phyloP scores from a whole-genome alignment of 2,329 filamentous ascomycete genomes.

The Curvularia lunata region DNA sequence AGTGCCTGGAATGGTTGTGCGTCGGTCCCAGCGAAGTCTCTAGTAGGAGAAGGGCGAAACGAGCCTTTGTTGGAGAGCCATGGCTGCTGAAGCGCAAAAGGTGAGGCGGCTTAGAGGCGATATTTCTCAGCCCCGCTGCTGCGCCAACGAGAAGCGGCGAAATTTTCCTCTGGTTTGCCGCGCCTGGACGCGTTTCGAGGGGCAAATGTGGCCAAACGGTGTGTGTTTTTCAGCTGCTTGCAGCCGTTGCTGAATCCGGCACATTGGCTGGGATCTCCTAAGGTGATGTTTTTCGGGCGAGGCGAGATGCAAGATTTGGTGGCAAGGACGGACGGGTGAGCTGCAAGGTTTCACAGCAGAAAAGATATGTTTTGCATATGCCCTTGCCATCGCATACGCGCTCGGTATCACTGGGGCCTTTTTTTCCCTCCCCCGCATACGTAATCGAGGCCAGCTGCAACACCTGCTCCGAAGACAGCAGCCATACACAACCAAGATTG shows the following conservation, averaged over 20 bases:
- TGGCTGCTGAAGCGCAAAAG: slow-evolving; percentile 27
- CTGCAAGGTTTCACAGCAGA: slow-evolving; percentile 16
- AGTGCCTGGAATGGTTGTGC: slow-evolving; percentile 30
- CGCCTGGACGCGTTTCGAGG: slow-evolving; percentile 21
- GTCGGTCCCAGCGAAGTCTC: slow-evolving; percentile 25
- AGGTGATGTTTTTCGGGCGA: slow-evolving; percentile 31
- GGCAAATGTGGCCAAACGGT: slow-evolving; percentile 21
- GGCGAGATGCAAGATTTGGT: slow-evolving; percentile 20
- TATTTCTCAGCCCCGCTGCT: slow-evolving; percentile 31
- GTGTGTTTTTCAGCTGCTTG: slow-evolving; percentile 31
- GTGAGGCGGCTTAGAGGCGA: slow-evolving; percentile 31
- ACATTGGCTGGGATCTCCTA: slow-evolving; percentile 29
- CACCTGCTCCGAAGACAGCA: slow-evolving; percentile 10
- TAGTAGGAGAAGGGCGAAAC: slow-evolving; percentile 32
- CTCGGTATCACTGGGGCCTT: slow-evolving; percentile 9
- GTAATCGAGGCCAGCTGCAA: slow-evolving; percentile 12
- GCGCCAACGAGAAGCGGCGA: slow-evolving; percentile 32
- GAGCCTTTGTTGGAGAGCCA: slow-evolving; percentile 37
- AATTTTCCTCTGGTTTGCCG: slow-evolving; percentile 19
- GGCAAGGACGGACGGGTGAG: slow-evolving; percentile 18
- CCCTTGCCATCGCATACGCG: slow-evolving; percentile 15
- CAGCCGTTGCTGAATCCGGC: slow-evolving; percentile 32
- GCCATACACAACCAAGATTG: not conserved
- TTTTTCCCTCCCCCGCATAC: slow-evolving; percentile 4
- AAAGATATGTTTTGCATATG: slow-evolving; percentile 17